These are phyloP conservation scores for Penicillium diatomitis DNA, from an alignment of 495 filamentous ascomycete species.

Conservation along the genomic window DNA sequence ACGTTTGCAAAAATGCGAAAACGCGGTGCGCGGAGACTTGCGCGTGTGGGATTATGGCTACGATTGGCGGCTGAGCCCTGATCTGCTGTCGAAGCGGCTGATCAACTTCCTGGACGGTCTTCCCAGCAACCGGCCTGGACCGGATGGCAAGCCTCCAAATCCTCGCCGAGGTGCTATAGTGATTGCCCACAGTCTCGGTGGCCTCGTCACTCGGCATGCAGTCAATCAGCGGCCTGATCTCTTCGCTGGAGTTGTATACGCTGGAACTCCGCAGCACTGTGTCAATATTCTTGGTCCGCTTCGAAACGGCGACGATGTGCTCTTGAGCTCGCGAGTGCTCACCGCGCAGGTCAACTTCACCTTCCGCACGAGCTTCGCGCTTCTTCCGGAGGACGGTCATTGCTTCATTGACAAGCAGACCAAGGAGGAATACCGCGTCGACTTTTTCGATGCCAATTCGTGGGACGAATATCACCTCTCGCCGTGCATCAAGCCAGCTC, in stretches of 20 bases:
- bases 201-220: conserved; percentile 81
- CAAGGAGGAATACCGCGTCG: conserved; percentile 65
- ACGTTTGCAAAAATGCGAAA: conserved; percentile 61
- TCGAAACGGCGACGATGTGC: conserved; percentile 82
- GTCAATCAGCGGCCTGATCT: conserved; percentile 83
- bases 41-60: conserved; percentile 88
- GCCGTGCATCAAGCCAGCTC: conserved; percentile 59
- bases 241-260: conserved; percentile 79
- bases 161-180: conserved; percentile 58
- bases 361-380: conserved; percentile 73
- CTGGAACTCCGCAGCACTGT: conserved; percentile 75
- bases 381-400: conserved; percentile 79
- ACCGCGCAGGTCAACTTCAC: conserved; percentile 95
- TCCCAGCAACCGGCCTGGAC: conserved; percentile 50
- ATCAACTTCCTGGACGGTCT: conserved; percentile 63
- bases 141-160: neutral
- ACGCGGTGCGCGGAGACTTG: conserved; percentile 58
- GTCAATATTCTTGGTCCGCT: conserved; percentile 88
- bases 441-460: conserved; percentile 72
- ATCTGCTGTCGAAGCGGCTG: conserved; percentile 60
- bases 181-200: conserved; percentile 84
- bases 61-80: conserved; percentile 87
- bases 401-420: conserved; percentile 83
- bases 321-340: conserved; percentile 81
- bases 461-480: conserved; percentile 77